phyloP scores from a whole-genome alignment of 225 moss, liverwort and hornwort species.

The Polytrichum formosum region DNA sequence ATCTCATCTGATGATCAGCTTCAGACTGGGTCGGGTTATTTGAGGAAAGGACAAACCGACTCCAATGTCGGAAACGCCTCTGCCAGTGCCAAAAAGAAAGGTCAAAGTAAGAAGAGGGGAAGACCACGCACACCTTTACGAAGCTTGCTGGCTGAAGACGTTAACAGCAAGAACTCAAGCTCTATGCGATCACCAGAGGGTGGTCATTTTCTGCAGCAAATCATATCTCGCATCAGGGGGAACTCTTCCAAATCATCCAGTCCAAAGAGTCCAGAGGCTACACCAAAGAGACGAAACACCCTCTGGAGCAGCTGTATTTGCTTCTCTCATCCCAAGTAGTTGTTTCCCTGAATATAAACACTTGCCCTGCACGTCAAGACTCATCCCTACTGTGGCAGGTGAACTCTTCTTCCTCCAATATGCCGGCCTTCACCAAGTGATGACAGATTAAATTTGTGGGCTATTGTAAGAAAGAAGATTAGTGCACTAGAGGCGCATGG shows the following conservation, averaged over 20 bases:
- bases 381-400: too few species aligned
- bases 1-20: constrained; percentile 27
- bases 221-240: constrained; percentile 31
- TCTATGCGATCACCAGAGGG: constrained; percentile 11
- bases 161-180: constrained; percentile 17
- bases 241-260: constrained; percentile 25
- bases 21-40: constrained; percentile 21
- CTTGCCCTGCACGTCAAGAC: too few species aligned
- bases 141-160: constrained; percentile 37
- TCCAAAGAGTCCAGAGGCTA: constrained; percentile 24
- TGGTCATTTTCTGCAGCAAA: constrained; percentile 36
- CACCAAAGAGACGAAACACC: constrained; percentile 28
- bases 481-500: too few species aligned
- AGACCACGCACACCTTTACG: constrained; percentile 35
- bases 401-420: too few species aligned
- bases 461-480: too few species aligned
- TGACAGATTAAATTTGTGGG: too few species aligned
- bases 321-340: constrained; percentile 15
- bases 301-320: constrained; percentile 46
- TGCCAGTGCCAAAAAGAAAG: constrained; percentile 10
- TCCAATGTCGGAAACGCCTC: constrained; percentile 5
- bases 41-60: constrained; percentile 19
- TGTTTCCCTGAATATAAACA: neutral
- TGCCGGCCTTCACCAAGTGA: too few species aligned
- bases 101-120: constrained; percentile 20